These are phyloP conservation scores for Coniochaeta hoffmannii DNA, from an alignment of 2,329 filamentous ascomycete species.

Conservation along the genomic window DNA sequence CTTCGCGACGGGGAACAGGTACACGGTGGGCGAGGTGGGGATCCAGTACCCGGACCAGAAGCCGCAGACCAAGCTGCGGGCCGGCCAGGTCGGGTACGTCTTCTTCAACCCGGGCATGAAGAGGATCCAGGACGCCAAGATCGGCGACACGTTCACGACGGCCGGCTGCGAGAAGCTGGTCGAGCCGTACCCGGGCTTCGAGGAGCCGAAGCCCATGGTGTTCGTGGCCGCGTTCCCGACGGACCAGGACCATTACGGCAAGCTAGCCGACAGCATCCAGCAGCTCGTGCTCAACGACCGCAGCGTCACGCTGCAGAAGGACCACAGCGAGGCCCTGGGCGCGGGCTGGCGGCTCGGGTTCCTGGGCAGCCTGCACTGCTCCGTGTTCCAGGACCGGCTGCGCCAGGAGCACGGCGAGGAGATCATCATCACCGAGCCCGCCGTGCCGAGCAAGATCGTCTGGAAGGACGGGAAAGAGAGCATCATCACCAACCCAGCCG, in stretches of 20 bases:
- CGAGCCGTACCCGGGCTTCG: conserved; percentile 80
- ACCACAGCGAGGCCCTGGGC: conserved; percentile 87
- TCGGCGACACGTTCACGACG: conserved; percentile 90
- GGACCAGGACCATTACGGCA: conserved; percentile 78
- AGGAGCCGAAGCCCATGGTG: conserved; percentile 97
- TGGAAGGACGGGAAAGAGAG: conserved; percentile 71
- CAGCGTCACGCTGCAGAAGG: conserved; percentile 88
- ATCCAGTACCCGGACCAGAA: conserved; percentile 91
- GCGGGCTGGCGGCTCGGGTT: conserved; percentile 94
- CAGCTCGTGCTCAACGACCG: conserved; percentile 93
- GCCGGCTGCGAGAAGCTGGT: conserved; percentile 70
- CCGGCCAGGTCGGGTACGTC: conserved; percentile 93
- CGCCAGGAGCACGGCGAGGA: conserved; percentile 89
- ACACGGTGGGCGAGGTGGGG: conserved; percentile 91
- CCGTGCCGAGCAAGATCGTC: conserved; percentile 82
- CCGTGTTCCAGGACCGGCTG: conserved; percentile 95
- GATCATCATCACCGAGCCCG: conserved; percentile 95
- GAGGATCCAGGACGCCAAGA: conserved; percentile 86
- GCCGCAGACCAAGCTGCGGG: conserved; percentile 70
- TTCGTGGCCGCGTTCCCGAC: conserved; percentile 96
- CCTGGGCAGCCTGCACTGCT: conserved; percentile 93
- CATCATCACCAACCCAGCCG: conserved; percentile 76
- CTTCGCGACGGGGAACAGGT: conserved; percentile 80
- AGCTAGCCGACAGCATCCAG: conserved; percentile 87
- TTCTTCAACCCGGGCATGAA: conserved; percentile 99